These are phyloP conservation scores for Aureobasidium sp. DNA, from an alignment of 2,329 filamentous ascomycete species.

Conservation along the genomic window DNA sequence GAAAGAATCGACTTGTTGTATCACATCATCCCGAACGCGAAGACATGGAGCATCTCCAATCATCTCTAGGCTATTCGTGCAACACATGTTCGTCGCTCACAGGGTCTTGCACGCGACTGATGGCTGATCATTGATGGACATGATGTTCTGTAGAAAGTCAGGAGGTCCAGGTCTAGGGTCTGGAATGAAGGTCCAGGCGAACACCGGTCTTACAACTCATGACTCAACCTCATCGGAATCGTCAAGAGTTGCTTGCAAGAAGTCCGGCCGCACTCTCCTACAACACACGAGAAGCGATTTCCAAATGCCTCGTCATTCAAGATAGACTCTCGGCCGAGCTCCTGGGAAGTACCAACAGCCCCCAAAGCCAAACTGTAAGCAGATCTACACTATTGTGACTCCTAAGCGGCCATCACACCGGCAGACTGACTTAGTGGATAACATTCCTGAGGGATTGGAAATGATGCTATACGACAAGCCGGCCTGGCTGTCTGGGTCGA, in stretches of 20 bases:
- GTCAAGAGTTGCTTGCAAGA: neutral
- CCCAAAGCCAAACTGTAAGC: neutral
- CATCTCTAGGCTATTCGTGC: neutral
- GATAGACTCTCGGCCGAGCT: neutral
- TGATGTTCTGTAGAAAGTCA: no score
- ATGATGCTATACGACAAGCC: neutral
- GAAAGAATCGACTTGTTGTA: neutral
- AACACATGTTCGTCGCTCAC: neutral
- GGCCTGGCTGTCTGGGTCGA: no score
- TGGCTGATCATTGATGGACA: neutral
- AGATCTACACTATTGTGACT: neutral
- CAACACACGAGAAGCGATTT: neutral
- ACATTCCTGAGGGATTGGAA: neutral
- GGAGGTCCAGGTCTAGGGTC: neutral
- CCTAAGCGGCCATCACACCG: neutral
- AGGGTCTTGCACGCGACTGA: neutral
- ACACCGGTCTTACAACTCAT: no score
- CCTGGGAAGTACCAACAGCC: neutral
- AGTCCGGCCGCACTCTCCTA: neutral
- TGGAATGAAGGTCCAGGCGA: neutral
- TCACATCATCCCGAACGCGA: neutral
- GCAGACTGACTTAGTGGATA: neutral
- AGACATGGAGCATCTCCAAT: neutral
- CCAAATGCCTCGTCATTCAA: neutral
- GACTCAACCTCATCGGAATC: no score